Conservation (phyloP, 2,329 filamentous ascomycete species). For the Diaporthe capsici region DNA sequence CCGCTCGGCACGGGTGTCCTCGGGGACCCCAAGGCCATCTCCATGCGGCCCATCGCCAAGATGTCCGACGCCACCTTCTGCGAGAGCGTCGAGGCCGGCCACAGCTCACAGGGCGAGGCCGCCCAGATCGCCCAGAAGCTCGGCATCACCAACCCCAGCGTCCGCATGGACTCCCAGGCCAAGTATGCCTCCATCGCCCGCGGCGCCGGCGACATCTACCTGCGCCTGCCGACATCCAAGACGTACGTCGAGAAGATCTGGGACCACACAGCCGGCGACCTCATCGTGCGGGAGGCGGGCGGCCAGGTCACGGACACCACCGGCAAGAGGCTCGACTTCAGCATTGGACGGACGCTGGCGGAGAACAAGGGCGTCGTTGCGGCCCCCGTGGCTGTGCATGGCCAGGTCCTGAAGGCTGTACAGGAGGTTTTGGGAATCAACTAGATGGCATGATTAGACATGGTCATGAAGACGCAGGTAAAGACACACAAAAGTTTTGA, state of each 20-base stretch:
- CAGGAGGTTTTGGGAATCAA: slow-evolving; percentile 78
- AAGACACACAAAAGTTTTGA: neutral
- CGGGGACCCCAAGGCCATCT: slow-evolving; percentile 72
- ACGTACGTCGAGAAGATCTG: slow-evolving; percentile 99
- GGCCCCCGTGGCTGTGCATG: slow-evolving; percentile 82
- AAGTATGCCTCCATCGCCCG: slow-evolving; percentile 97
- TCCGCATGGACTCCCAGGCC: slow-evolving; percentile 97
- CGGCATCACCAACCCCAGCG: slow-evolving; percentile 89
- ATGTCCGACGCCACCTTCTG: slow-evolving; percentile 91
- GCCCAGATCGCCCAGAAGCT: slow-evolving; percentile 86
- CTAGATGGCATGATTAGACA: slow-evolving; percentile 45
- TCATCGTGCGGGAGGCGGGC: slow-evolving; percentile 95
- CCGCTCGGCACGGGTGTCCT: slow-evolving; percentile 74
- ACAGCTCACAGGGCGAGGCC: slow-evolving; percentile 91
- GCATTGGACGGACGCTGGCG: slow-evolving; percentile 85
- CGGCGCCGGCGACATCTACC: slow-evolving; percentile 94
- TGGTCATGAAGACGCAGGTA: neutral
- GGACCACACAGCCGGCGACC: slow-evolving; percentile 96
- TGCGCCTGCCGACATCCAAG: slow-evolving; percentile 83
- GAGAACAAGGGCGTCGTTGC: slow-evolving; percentile 96
- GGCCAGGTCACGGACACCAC: slow-evolving; percentile 91
- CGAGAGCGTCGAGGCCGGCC: slow-evolving; percentile 94
- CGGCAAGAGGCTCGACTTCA: slow-evolving; percentile 89
- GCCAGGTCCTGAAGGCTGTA: slow-evolving; percentile 83
- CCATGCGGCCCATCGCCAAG: slow-evolving; percentile 83